Evolutionary conservation across 2,329 filamentous ascomycete genomes (phyloP).

Genomic region (Cladosporium sp.): DNA sequence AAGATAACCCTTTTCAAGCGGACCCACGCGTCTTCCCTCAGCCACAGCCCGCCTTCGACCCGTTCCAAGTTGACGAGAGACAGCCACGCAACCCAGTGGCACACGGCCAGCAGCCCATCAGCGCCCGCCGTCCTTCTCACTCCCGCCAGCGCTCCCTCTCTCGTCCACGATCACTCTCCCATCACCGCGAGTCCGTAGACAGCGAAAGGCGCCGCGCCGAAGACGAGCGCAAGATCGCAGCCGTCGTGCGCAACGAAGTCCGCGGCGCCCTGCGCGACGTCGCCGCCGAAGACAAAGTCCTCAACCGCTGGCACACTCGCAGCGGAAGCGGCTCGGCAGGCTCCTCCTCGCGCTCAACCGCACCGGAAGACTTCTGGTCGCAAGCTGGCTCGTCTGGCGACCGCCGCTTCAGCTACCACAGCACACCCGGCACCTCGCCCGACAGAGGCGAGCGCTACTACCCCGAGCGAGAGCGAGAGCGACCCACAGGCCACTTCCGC

Average conservation of each 20-base stretch:
- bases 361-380: not conserved
- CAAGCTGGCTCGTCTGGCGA: not conserved
- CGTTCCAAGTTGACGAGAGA: not conserved
- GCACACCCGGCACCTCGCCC: conserved; percentile 5
- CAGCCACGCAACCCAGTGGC: not conserved
- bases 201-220: not conserved
- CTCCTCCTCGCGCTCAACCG: not conserved
- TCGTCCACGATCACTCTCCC: not conserved
- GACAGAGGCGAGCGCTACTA: conserved; percentile 2
- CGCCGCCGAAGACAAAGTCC: conserved; percentile 9
- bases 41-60: not conserved
- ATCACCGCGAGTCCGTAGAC: not conserved
- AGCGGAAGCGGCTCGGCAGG: conserved; percentile 1
- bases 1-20: conserved; percentile 12
- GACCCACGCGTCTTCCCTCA: conserved; percentile 5
- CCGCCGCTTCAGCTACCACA: not conserved
- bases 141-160: not conserved
- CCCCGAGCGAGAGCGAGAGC: not conserved
- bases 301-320: conserved; percentile 5
- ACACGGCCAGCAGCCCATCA: not conserved
- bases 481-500: conserved; percentile 1
- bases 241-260: not conserved
- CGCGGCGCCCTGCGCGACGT: conserved; percentile 4
- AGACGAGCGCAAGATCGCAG: not conserved
- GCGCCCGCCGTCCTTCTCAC: conserved; percentile 1